phyloP scores from a whole-genome alignment of 2,329 filamentous ascomycete genomes.

The Pyrenophora tritici-repentis region DNA sequence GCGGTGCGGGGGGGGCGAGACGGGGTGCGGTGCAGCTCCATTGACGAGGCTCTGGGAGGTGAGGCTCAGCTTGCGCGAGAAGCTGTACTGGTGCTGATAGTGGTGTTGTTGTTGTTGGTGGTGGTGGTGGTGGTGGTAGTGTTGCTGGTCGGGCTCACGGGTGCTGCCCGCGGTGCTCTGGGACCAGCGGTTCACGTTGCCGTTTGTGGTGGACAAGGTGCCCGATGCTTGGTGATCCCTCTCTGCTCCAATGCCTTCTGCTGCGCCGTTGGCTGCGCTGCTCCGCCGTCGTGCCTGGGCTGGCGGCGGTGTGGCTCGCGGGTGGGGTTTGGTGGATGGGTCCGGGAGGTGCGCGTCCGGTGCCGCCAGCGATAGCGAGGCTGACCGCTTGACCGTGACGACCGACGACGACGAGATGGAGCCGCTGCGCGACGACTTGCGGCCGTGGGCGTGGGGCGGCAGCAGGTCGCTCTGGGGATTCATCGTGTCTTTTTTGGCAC shows the following conservation, averaged over 20 bases:
- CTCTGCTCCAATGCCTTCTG: slow-evolving; percentile 50
- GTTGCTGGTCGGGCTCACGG: slow-evolving; percentile 43
- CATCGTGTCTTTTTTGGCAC: slow-evolving; percentile 21
- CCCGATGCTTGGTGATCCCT: slow-evolving; percentile 50
- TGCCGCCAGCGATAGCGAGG: slow-evolving; percentile 46
- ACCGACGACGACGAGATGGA: slow-evolving; percentile 53
- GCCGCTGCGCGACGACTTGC: slow-evolving; percentile 48
- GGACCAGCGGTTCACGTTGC: slow-evolving; percentile 63
- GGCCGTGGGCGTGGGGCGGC: slow-evolving; percentile 23
- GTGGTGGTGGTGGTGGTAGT: slow-evolving; percentile 44
- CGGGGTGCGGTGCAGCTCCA: slow-evolving; percentile 42
- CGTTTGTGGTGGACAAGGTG: slow-evolving; percentile 42
- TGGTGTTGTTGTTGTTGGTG: slow-evolving; percentile 44
- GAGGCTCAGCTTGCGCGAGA: slow-evolving; percentile 6
- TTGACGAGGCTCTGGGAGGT: slow-evolving; percentile 28
- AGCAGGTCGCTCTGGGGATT: slow-evolving; percentile 24
- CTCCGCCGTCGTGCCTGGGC: no score
- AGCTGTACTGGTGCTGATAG: slow-evolving; percentile 39
- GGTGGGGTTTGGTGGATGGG: slow-evolving; percentile 28
- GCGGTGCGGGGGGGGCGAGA: slow-evolving; percentile 37
- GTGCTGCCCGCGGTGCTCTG: slow-evolving; percentile 60
- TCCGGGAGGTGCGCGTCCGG: slow-evolving; percentile 12
- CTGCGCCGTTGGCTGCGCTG: slow-evolving; percentile 2
- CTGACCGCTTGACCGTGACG: slow-evolving; percentile 50
- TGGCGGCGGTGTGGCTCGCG: slow-evolving; percentile 35